Conservation (phyloP, 2,329 filamentous ascomycete species). For the Exophiala mesophila region DNA sequence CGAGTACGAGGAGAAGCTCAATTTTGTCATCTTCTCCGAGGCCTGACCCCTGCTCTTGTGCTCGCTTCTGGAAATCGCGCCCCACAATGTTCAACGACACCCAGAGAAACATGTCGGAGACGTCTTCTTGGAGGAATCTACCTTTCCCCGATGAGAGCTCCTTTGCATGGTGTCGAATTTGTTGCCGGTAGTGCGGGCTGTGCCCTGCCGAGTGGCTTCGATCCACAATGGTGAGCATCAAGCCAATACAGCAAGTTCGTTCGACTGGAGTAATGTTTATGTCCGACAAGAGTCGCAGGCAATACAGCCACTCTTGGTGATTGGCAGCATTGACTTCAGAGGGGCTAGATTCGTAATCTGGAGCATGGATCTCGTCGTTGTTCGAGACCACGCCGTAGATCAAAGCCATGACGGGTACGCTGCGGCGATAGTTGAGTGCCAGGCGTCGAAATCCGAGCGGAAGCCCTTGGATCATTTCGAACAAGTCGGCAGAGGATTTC, state of each 20-base stretch:
- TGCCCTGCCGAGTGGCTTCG: conserved; percentile 3
- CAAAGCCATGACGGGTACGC: conserved; percentile 7
- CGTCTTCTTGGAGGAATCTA: conserved; percentile 1
- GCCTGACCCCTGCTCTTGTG: background rate
- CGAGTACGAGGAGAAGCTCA: background rate
- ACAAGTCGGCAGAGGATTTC: background rate
- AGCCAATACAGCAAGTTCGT: conserved; percentile 5
- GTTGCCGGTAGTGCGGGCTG: conserved; percentile 5
- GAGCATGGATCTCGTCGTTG: background rate
- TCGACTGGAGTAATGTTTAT: conserved; percentile 3
- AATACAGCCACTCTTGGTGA: conserved; percentile 7
- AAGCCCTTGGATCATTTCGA: conserved; percentile 2
- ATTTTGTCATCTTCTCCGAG: background rate
- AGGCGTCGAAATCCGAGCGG: conserved; percentile 4
- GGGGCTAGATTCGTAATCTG: background rate
- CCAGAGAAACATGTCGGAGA: conserved; percentile 8
- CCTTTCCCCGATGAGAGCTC: conserved; percentile 1
- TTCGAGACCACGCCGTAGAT: conserved; percentile 3
- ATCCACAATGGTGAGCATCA: conserved; percentile 4
- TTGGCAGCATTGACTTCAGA: conserved; percentile 3
- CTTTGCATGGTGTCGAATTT: conserved; percentile 4
- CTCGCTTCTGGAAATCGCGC: background rate
- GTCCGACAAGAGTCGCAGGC: conserved; percentile 1
- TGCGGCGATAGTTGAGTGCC: conserved; percentile 4
- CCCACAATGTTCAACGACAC: conserved; percentile 2